Percentiles rank a stretch among this genome's conserved stretches.
Evolutionary conservation across 2,329 filamentous ascomycete genomes (phyloP).

Genomic region (Ustilaginoidea virens): DNA sequence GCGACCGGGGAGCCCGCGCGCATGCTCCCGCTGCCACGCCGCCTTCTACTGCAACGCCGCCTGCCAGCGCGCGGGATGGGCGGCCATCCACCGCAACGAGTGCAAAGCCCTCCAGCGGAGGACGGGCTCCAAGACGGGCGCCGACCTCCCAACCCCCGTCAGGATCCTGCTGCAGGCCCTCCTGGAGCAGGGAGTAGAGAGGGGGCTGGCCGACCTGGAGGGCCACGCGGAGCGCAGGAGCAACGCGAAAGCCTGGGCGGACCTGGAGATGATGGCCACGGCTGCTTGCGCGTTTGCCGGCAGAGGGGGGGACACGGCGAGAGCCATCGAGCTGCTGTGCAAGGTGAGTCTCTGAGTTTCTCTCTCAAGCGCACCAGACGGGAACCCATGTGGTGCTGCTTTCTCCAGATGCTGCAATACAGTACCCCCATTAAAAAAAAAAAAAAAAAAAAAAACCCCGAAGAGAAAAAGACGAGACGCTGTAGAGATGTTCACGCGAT

Average conservation of each 20-base stretch:
- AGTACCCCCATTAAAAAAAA: no score
- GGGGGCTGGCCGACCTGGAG: constrained; percentile 25
- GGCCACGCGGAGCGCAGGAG: constrained; percentile 24
- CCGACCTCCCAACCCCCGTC: constrained; percentile 35
- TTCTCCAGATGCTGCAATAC: no score
- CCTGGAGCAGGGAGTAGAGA: constrained; percentile 19
- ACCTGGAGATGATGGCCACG: constrained; percentile 33
- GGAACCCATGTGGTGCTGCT: no score
- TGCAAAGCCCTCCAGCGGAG: constrained; percentile 29
- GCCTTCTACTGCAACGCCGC: constrained; percentile 36
- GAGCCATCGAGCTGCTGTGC: constrained; percentile 33
- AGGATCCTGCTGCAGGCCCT: constrained; percentile 37
- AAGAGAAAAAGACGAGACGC: no score
- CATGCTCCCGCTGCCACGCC: constrained; percentile 38
- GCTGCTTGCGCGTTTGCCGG: constrained; percentile 26
- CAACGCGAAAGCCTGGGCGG: constrained; percentile 24
- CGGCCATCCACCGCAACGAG: constrained; percentile 34
- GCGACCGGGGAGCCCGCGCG: constrained; percentile 11
- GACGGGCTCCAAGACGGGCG: constrained; percentile 7
- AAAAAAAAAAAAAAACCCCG: no score
- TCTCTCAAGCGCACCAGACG: no score
- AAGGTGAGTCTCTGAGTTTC: constrained; percentile 31
- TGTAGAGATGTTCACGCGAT: no score
- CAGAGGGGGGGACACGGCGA: constrained; percentile 19
- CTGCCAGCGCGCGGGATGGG: constrained; percentile 42